Percentiles rank a stretch among this genome's conserved stretches.
Evolutionary conservation across 805 yeast species (phyloP).

Genomic region (Yamadazyma akitaensis): DNA sequence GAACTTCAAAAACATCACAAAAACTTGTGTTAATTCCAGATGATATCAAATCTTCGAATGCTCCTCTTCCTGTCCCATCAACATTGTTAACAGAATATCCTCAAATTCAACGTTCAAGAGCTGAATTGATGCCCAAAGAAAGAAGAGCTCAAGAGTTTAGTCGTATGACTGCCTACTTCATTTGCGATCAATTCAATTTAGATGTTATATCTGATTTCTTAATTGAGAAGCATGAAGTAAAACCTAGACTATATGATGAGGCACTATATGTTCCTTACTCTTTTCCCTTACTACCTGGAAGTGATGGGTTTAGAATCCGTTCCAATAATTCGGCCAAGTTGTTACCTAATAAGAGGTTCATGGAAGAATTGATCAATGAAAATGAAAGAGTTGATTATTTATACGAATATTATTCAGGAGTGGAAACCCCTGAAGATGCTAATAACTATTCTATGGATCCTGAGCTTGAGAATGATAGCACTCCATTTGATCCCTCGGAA

Average conservation of each 20-base stretch:
- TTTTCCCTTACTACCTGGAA: constrained; percentile 82
- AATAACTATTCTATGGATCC: constrained; percentile 47
- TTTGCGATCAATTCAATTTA: constrained; percentile 78
- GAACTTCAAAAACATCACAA: constrained; percentile 85
- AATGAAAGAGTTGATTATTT: constrained; percentile 89
- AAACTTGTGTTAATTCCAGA: constrained; percentile 85
- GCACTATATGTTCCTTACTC: constrained; percentile 89
- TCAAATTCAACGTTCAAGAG: constrained; percentile 42
- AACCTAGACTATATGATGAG: constrained; percentile 87
- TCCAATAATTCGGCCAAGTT: constrained; percentile 56
- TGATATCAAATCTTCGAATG: constrained; percentile 23
- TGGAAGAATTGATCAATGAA: constrained; percentile 76
- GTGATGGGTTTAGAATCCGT: constrained; percentile 69
- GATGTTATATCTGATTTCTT: constrained; percentile 62
- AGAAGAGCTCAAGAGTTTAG: constrained; percentile 62
- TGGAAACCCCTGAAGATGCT: constrained; percentile 59
- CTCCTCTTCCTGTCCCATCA: constrained; percentile 10
- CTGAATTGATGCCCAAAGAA: constrained; percentile 59
- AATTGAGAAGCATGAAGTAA: constrained; percentile 68
- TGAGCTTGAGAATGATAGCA: constrained; percentile 39
- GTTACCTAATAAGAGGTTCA: constrained; percentile 43
- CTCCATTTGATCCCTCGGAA: constrained; percentile 84
- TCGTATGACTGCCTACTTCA: constrained; percentile 87
- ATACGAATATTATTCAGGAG: constrained; percentile 85
- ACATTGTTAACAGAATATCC: constrained; percentile 12